phyloP scores from a whole-genome alignment of 495 filamentous ascomycete genomes.

The Chlorociboria aeruginascens region DNA sequence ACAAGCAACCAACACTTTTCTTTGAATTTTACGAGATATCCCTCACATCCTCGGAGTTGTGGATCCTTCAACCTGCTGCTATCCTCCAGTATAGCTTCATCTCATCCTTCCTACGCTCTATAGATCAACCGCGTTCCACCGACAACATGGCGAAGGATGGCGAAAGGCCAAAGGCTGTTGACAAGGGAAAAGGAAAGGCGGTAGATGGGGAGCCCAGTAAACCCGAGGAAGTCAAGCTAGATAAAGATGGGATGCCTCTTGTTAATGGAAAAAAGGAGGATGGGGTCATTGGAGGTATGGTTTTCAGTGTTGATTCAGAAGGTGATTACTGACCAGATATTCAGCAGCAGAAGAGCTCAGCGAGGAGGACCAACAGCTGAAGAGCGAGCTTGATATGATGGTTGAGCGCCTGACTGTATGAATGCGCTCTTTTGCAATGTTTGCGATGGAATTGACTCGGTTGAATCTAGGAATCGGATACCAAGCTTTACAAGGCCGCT shows the following conservation, averaged over 20 bases:
- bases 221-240: conserved; percentile 51
- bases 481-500: conserved; percentile 77
- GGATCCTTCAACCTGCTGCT: not conserved
- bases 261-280: conserved; percentile 62
- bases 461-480: conserved; percentile 62
- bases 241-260: conserved; percentile 53
- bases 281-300: conserved; percentile 25
- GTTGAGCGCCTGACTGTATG: conserved; percentile 86
- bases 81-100: not conserved
- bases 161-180: conserved; percentile 67
- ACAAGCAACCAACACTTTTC: not conserved
- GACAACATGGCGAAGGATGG: conserved; percentile 78
- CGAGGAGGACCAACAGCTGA: conserved; percentile 96
- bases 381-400: conserved; percentile 96
- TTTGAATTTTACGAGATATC: not conserved
- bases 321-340: conserved; percentile 2
- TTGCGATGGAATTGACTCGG: conserved; percentile 1
- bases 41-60: not conserved
- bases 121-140: conserved; percentile 1
- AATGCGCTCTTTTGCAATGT: conserved; percentile 1
- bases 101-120: not conserved
- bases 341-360: conserved; percentile 69
- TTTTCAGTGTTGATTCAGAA: conserved; percentile 5
- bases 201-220: conserved; percentile 49
- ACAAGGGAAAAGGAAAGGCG: conserved; percentile 95